Conservation (phyloP, 2,329 filamentous ascomycete genomes). For the Claviceps humidiphila region DNA sequence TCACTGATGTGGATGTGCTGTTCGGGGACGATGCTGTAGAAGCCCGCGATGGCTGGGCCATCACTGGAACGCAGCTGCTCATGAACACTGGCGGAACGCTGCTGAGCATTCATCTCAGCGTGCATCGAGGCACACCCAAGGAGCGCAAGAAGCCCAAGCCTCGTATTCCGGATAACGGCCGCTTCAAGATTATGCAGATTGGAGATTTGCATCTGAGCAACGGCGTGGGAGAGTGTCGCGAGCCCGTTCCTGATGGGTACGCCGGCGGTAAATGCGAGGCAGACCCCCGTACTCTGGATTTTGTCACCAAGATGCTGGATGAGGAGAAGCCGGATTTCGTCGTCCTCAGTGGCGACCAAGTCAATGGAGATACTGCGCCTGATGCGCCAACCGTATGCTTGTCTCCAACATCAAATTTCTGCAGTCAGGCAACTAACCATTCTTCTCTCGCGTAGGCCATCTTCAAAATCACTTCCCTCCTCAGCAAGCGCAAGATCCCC, state of each 20-base stretch:
- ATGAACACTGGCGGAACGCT: conserved; percentile 49
- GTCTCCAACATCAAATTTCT: neutral
- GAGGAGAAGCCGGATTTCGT: conserved; percentile 91
- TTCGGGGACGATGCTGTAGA: conserved; percentile 89
- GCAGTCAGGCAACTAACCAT: neutral
- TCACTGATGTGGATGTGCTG: conserved; percentile 74
- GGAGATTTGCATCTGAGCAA: conserved; percentile 93
- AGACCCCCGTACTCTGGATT: conserved; percentile 82
- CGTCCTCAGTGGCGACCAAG: conserved; percentile 82
- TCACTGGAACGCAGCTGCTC: conserved; percentile 61
- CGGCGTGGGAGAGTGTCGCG: conserved; percentile 71
- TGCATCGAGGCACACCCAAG: conserved; percentile 57
- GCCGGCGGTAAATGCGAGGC: conserved; percentile 76
- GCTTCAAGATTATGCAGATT: conserved; percentile 94
- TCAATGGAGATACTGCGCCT: conserved; percentile 84
- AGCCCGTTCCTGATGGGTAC: conserved; percentile 63
- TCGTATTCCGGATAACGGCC: conserved; percentile 74
- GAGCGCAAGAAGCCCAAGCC: conserved; percentile 57
- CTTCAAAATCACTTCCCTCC: conserved; percentile 78
- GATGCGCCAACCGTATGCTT: conserved; percentile 71
- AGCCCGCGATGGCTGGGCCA: conserved; percentile 71
- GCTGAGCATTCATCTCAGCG: conserved; percentile 61
- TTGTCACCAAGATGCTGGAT: conserved; percentile 69
- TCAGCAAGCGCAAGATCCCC: conserved; percentile 78
- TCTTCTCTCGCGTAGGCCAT: conserved; percentile 47